Evolutionary conservation across 1,284 basidiomycete genomes (phyloP), one percentile per base, ranked within the genome.

Genomic region (Puccinia novopanici): DNA sequence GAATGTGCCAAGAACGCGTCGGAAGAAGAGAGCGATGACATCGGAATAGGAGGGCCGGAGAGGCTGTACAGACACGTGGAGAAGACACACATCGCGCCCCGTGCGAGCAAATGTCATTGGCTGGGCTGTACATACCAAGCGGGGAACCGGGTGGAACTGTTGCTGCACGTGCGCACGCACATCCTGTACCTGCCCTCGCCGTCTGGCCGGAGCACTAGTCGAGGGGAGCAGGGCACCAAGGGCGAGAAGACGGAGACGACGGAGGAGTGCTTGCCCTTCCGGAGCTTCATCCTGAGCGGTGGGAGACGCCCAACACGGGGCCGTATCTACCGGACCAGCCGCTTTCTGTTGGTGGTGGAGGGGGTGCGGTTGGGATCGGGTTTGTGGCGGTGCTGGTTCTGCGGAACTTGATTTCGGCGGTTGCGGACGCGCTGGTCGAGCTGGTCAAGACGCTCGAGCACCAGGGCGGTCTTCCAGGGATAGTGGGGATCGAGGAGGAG

Each of bases 161-260:
- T 67, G n/a, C 50, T 50, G 48, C 75, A 76, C n/a, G n/a, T 76
- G 17, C 59, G 75, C 0, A 76, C 75, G 19, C 75, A 76, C n/a
- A 27, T 76, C 10, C 59, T 37, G 12, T 63, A 45, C 24, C n/a
- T 45, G 22, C 13, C 61, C 15, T 2, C 15, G 61, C 61, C 61
- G 61, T 0, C 27, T 19, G 6, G n/a, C 59, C 27, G 8, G 22
- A n/a, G 45, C 13, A 13, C 37, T 8, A 10, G 42, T 34, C 30
- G 34, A 34, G 45, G 22, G 45, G 48, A 50, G 42, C 42, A 48
- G 19, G 45, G 65, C 27, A n/a, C 24, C 30, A 45, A 45, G 24
- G 50, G 34, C 24, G 50, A 19, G 34, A 50, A 37, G 48, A 24
- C 45, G 50, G 55, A 52, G 24, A 19, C 48, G 45, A 30, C 45